phyloP scores from a whole-genome alignment of 2,329 filamentous ascomycete species.

The Aureobasidium sp. region DNA sequence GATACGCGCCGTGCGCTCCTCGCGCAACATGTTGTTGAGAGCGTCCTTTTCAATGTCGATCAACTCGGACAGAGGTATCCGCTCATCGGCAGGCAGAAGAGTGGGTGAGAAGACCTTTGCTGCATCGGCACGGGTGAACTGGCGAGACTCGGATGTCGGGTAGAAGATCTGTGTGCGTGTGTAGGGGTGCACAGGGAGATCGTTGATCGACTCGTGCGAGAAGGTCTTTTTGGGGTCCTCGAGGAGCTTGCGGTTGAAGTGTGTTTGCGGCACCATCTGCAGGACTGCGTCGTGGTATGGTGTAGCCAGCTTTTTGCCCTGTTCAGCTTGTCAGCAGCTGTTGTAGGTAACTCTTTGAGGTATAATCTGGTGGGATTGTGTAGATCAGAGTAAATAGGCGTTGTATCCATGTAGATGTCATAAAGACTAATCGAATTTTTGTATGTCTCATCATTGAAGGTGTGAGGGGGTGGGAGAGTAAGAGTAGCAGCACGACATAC shows the following conservation, averaged over 20 bases:
- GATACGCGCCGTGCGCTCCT: slow-evolving; percentile 36
- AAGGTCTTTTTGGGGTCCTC: slow-evolving; percentile 22
- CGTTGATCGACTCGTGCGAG: slow-evolving; percentile 54
- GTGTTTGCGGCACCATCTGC: slow-evolving; percentile 69
- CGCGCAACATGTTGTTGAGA: slow-evolving; percentile 28
- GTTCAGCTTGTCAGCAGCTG: slow-evolving; percentile 13
- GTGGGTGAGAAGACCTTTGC: slow-evolving; percentile 51
- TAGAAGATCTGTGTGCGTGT: slow-evolving; percentile 51
- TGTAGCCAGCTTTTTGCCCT: slow-evolving; percentile 69
- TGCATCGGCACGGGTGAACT: slow-evolving; percentile 57
- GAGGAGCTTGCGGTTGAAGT: slow-evolving; percentile 31
- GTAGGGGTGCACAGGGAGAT: slow-evolving; percentile 50
- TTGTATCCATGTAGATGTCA: slow-evolving; percentile 91
- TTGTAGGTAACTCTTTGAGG: not conserved
- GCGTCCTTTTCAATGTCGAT: slow-evolving; percentile 41
- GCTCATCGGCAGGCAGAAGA: slow-evolving; percentile 52
- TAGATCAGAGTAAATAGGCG: slow-evolving; percentile 57
- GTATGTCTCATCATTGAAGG: slow-evolving; percentile 59
- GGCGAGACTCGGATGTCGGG: slow-evolving; percentile 53
- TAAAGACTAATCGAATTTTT: slow-evolving; percentile 99
- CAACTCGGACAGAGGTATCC: slow-evolving; percentile 55
- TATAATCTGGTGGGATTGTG: slow-evolving; percentile 10
- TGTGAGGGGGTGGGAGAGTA: slow-evolving; percentile 20
- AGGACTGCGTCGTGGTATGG: slow-evolving; percentile 71
- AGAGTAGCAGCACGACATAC: slow-evolving; percentile 48